Evolutionary conservation across 805 yeast species (phyloP), one percentile per base, ranked within the genome.

Genomic region (Nakazawaea wickerhamii): DNA sequence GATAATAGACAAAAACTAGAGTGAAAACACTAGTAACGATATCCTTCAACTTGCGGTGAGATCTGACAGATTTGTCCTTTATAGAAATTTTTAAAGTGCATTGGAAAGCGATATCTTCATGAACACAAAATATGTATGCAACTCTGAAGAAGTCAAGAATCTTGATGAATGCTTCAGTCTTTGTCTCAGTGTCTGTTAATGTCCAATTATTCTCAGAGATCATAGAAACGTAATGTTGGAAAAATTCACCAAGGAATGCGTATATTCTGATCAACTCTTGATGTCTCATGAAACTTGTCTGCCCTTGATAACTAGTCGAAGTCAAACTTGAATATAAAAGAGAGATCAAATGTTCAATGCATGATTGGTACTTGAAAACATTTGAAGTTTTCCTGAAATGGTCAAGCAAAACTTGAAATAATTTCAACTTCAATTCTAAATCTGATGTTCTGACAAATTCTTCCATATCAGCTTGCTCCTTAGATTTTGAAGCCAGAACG

Each of bases 331-430:
- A 49, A 1, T 71, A 51, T 17, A 84, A 57, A 15, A 77, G 61
- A 2, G 57, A 53, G 2, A 87, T 45, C 11, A 76, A 74, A 21
- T 64, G 66, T 34, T 75, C 76, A 49, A 82, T 73, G 0, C 85
- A 79, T 14, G 53, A 50, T 30, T 70, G 65, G 26, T 71, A 67
- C 19, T 70, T 66, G 0, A 58, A 58, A 2, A 60, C 32, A 18
- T 63, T 53, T 2, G 48, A 32, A 15, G 57, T 52, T 3, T 54
- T 55, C 11, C 60, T 55, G 51, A 83, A 85, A 43, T 72, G 71
- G 48, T 73, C 76, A 37, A 87, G 69, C 14, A 90, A 63, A 19
- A 83, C 70, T 25, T 75, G 77, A 95, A 97, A 90, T 2, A 93
- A 61, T 41, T 81, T 80, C 30, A 89, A 62, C 43, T 75, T 76